Conservation (phyloP, 2,329 filamentous ascomycete species). For the Grosmannia huntii region DNA sequence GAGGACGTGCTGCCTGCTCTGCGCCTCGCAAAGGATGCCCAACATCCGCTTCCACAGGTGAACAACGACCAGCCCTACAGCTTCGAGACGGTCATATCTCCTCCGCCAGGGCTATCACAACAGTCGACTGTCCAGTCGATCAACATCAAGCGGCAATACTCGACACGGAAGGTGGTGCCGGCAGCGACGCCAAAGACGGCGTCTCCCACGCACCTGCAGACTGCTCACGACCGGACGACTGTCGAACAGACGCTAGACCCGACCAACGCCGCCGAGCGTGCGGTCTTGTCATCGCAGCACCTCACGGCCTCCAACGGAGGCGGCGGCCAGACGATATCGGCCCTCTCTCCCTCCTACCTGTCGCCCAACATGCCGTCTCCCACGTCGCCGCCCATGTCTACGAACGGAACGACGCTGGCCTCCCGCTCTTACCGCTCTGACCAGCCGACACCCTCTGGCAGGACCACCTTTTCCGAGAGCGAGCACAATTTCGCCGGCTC, state of each 20-base stretch:
- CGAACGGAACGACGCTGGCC: conserved; percentile 39
- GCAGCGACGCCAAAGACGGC: conserved; percentile 61
- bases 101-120: conserved; percentile 8
- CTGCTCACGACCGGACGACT: conserved; percentile 52
- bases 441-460: conserved; percentile 38
- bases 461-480: conserved; percentile 41
- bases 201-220: conserved; percentile 61
- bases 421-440: conserved; percentile 49
- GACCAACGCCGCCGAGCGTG: conserved; percentile 53
- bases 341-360: conserved; percentile 40
- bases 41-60: conserved; percentile 64
- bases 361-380: conserved; percentile 59
- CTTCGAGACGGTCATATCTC: conserved; percentile 21
- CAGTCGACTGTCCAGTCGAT: conserved; percentile 37
- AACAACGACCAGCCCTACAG: conserved; percentile 29
- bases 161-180: conserved; percentile 57
- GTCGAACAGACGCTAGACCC: conserved; percentile 56
- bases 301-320: conserved; percentile 57
- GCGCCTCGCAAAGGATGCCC: conserved; percentile 80
- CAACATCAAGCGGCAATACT: conserved; percentile 58
- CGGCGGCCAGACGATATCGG: conserved; percentile 34
- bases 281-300: conserved; percentile 54
- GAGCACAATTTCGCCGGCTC: conserved; percentile 27
- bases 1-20: conserved; percentile 88
- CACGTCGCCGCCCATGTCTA: conserved; percentile 48